These are phyloP conservation scores for Tricholoma matsutake DNA, from an alignment of 768 basidiomycete species.

Conservation along the genomic window DNA sequence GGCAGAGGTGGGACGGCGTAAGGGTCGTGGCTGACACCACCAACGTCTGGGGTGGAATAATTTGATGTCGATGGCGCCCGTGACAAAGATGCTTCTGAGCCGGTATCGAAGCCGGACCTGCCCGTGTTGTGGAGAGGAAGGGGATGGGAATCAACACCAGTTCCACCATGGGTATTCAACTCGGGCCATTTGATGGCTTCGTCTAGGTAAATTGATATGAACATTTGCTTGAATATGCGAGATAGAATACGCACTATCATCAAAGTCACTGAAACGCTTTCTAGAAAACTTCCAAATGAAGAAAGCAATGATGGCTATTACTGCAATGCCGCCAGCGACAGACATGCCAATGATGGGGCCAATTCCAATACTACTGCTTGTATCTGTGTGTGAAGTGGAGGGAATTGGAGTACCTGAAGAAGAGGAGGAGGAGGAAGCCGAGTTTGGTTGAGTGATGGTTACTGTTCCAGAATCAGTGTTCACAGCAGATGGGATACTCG, in stretches of 20 bases:
- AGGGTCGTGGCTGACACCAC: slow-evolving; percentile 52
- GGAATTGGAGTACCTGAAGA: neutral
- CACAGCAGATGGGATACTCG: neutral
- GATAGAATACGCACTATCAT: slow-evolving; percentile 61
- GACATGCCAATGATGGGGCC: slow-evolving; percentile 80
- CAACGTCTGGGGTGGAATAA: slow-evolving; percentile 50
- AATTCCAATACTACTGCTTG: slow-evolving; percentile 46
- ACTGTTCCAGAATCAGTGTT: neutral
- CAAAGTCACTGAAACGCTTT: slow-evolving; percentile 72
- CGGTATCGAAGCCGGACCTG: slow-evolving; percentile 70
- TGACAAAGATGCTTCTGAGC: slow-evolving; percentile 54
- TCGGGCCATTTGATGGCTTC: slow-evolving; percentile 94
- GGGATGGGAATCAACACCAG: slow-evolving; percentile 48
- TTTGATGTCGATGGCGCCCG: slow-evolving; percentile 45
- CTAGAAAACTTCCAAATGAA: slow-evolving; percentile 85
- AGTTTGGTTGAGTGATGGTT: neutral
- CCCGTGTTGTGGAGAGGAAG: slow-evolving; percentile 70
- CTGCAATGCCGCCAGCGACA: slow-evolving; percentile 75
- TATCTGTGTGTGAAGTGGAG: slow-evolving; percentile 2
- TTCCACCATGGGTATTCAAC: slow-evolving; percentile 60
- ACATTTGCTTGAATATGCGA: slow-evolving; percentile 5
- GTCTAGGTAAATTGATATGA: slow-evolving; percentile 35
- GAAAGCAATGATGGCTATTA: slow-evolving; percentile 69
- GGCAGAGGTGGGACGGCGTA: slow-evolving; percentile 84
- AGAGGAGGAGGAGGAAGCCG: neutral